Percentiles rank a stretch among this genome's conserved stretches.
These are phyloP conservation scores for Diaporthe sp. DNA, from an alignment of 2,329 filamentous ascomycete species.

Conservation along the genomic window DNA sequence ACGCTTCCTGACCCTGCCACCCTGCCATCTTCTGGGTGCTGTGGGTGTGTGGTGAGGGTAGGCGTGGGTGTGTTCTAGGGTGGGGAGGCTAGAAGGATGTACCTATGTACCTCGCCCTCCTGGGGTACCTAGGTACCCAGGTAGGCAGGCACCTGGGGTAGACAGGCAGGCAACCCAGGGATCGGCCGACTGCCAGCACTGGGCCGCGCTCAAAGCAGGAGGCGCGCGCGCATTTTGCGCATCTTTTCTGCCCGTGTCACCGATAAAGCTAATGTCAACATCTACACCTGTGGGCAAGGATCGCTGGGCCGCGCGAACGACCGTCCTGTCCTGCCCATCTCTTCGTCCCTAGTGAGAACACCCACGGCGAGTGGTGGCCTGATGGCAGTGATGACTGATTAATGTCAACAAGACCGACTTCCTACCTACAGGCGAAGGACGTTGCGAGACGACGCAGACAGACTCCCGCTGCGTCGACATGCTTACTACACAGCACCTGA, in stretches of 20 bases:
- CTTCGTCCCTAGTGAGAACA: neutral
- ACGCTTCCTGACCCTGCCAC: slow-evolving; percentile 27
- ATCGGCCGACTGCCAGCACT: slow-evolving; percentile 12
- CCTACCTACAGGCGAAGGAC: neutral
- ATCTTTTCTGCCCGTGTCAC: slow-evolving; percentile 28
- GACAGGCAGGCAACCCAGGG: slow-evolving; percentile 2
- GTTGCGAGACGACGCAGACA: neutral
- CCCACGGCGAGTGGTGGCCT: slow-evolving; percentile 9
- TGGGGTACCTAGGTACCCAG: neutral
- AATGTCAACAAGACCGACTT: neutral
- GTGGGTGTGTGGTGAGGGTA: neutral
- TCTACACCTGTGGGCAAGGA: slow-evolving; percentile 5
- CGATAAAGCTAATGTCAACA: slow-evolving; percentile 32
- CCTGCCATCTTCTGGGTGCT: slow-evolving; percentile 5
- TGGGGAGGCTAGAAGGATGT: neutral
- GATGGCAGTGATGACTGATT: neutral
- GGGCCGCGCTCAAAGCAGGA: slow-evolving; percentile 34
- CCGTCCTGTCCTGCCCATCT: neutral
- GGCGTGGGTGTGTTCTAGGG: neutral
- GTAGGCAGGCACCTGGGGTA: neutral
- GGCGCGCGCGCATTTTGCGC: slow-evolving; percentile 34
- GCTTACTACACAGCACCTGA: neutral
- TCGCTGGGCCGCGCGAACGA: slow-evolving; percentile 4
- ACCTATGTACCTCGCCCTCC: neutral
- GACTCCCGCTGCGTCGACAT: neutral